Conservation (phyloP, 768 basidiomycete species). For the Mycena rebaudengoi region DNA sequence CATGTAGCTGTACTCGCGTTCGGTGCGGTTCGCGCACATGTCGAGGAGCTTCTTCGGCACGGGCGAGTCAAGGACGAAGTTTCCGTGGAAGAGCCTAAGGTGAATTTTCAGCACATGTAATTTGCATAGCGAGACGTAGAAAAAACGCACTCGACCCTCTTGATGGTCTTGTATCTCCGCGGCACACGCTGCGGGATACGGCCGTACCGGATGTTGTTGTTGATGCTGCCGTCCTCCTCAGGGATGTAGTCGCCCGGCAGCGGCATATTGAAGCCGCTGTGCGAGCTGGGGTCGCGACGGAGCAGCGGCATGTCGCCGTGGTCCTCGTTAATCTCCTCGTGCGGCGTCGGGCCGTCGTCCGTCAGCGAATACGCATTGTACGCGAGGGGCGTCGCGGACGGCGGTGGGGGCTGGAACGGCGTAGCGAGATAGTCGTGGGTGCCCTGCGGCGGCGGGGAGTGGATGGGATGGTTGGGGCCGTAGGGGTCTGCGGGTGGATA, state of each 20-base stretch:
- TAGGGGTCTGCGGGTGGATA: conserved; percentile 35
- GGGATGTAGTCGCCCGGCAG: conserved; percentile 53
- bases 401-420: conserved; percentile 36
- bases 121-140: neutral
- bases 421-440: conserved; percentile 33
- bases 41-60: conserved; percentile 93
- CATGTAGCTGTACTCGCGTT: conserved; percentile 95
- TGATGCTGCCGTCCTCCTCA: conserved; percentile 41
- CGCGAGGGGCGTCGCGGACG: conserved; percentile 30
- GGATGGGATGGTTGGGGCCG: conserved; percentile 32
- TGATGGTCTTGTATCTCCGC: conserved; percentile 91
- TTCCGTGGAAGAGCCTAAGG: conserved; percentile 86
- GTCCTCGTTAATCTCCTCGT: conserved; percentile 55
- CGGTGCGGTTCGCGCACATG: conserved; percentile 77
- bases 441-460: conserved; percentile 36
- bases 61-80: conserved; percentile 89
- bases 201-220: conserved; percentile 83
- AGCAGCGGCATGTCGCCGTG: conserved; percentile 76
- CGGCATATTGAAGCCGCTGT: conserved; percentile 41
- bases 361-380: conserved; percentile 45
- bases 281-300: conserved; percentile 49
- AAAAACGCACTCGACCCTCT: conserved; percentile 79
- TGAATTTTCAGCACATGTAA: neutral
- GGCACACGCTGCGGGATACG: conserved; percentile 91
- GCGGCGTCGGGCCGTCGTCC: conserved; percentile 50